These are phyloP conservation scores for Alternaria conjuncta DNA, from an alignment of 2,329 filamentous ascomycete genomes.

Conservation along the genomic window DNA sequence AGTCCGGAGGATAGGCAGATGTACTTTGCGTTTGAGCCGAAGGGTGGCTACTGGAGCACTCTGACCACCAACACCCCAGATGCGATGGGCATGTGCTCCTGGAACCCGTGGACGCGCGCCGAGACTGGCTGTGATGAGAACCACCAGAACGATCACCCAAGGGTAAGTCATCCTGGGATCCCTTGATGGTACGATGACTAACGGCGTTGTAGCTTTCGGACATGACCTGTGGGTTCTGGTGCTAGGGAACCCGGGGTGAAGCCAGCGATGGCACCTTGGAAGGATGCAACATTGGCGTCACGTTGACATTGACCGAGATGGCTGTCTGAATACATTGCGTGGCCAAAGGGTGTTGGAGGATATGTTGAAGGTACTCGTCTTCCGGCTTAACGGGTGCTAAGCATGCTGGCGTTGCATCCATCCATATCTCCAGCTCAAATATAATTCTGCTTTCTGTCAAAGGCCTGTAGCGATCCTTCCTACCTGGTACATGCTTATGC, in stretches of 20 bases:
- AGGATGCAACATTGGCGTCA: background rate
- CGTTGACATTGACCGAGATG: background rate
- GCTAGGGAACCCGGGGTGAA: background rate
- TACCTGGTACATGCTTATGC: background rate
- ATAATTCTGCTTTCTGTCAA: background rate
- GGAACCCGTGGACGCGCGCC: background rate
- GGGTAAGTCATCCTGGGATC: background rate
- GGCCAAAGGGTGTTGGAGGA: background rate
- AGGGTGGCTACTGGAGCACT: slow-evolving; percentile 5
- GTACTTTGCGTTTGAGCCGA: background rate
- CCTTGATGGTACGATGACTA: background rate
- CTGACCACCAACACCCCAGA: background rate
- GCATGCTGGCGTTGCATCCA: background rate
- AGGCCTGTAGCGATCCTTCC: background rate
- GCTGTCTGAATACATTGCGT: background rate
- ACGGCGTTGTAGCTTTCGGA: background rate
- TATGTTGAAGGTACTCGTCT: background rate
- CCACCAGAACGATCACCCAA: background rate
- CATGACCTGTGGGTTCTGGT: slow-evolving; percentile 3
- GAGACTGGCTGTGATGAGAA: background rate
- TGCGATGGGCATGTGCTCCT: background rate
- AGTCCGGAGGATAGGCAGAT: background rate
- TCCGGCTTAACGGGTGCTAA: too few relatives aligned
- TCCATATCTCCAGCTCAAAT: background rate
- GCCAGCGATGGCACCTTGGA: background rate